phyloP scores from a whole-genome alignment of 306 rosid genomes.

The Urtica urens region DNA sequence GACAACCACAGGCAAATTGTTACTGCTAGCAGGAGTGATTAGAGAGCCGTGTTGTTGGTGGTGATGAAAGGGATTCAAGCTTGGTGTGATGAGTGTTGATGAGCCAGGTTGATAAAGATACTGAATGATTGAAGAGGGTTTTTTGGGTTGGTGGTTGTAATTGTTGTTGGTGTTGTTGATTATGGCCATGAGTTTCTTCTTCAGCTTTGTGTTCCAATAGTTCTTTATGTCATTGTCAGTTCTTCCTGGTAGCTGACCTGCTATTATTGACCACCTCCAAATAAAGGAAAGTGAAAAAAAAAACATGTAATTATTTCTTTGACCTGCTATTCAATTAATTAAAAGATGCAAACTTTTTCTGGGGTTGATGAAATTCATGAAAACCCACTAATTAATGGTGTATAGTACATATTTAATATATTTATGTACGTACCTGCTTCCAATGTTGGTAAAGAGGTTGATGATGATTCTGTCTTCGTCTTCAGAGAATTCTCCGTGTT shows the following conservation, averaged over 20 bases:
- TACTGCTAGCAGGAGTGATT: no score
- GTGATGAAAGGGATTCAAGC: conserved; percentile 23
- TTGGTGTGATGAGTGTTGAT: conserved; percentile 24
- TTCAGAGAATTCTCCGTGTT: conserved; percentile 82
- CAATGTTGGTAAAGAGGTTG: conserved; percentile 70
- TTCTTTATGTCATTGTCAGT: conserved; percentile 92
- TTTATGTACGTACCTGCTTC: conserved; percentile 76
- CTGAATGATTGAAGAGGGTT: conserved; percentile 1
- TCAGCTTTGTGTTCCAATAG: conserved; percentile 95
- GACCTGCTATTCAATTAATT: neutral
- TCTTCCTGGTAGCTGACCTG: conserved; percentile 75
- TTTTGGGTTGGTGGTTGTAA: conserved; percentile 24
- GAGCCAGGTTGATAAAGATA: conserved; percentile 8
- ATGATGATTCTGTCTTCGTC: conserved; percentile 72
- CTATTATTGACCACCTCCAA: conserved; percentile 90
- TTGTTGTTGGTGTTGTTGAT: conserved; percentile 19
- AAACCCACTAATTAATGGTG: neutral
- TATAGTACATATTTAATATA: neutral
- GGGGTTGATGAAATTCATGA: neutral
- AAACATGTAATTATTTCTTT: neutral
- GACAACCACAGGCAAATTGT: no score
- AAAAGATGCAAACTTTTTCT: neutral
- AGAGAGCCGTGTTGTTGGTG: conserved; percentile 18
- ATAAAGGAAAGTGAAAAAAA: neutral
- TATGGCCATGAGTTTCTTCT: conserved; percentile 51